A percentile compares a stretch with the other conserved stretches of the same genome.
Conservation (phyloP, 2,329 filamentous ascomycete species). For the Neofusicoccum parvum region DNA sequence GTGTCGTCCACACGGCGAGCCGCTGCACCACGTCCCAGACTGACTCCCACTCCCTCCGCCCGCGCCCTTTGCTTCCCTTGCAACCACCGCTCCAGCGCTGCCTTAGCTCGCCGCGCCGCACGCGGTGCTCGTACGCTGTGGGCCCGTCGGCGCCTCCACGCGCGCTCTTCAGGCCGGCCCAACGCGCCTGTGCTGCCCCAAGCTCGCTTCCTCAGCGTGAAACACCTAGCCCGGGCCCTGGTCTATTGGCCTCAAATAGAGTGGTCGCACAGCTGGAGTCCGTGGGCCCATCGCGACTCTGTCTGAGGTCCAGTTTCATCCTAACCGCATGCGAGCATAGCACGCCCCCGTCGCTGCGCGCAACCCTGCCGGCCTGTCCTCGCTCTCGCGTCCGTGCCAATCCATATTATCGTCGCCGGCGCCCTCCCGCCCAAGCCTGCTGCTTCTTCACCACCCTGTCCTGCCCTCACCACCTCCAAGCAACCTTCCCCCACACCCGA, state of each 20-base stretch:
- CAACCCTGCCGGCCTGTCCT: constrained; percentile 12
- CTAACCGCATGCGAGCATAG: constrained; percentile 12
- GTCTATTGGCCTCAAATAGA: constrained; percentile 19
- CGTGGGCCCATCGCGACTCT: constrained; percentile 19
- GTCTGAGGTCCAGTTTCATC: constrained; percentile 18
- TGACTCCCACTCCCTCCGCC: neutral
- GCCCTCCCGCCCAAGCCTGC: constrained; percentile 13
- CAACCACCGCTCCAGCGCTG: neutral
- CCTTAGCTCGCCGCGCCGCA: constrained; percentile 5
- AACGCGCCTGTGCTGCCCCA: constrained; percentile 10
- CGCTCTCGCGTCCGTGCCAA: constrained; percentile 19
- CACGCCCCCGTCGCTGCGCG: constrained; percentile 7
- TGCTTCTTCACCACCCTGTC: constrained; percentile 18
- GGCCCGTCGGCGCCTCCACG: constrained; percentile 1
- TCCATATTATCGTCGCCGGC: constrained; percentile 20
- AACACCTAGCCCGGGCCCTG: constrained; percentile 17
- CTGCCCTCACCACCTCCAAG: constrained; percentile 18
- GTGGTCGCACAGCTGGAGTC: constrained; percentile 19
- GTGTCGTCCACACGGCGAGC: neutral
- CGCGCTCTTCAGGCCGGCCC: constrained; percentile 9
- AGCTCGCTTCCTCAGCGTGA: constrained; percentile 19
- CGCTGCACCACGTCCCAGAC: constrained; percentile 7
- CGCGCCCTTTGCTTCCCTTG: neutral
- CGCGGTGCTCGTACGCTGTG: constrained; percentile 15
- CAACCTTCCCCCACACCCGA: constrained; percentile 22